Evolutionary conservation across 805 yeast species (phyloP).

Genomic region (Suhomyces kilbournensis): DNA sequence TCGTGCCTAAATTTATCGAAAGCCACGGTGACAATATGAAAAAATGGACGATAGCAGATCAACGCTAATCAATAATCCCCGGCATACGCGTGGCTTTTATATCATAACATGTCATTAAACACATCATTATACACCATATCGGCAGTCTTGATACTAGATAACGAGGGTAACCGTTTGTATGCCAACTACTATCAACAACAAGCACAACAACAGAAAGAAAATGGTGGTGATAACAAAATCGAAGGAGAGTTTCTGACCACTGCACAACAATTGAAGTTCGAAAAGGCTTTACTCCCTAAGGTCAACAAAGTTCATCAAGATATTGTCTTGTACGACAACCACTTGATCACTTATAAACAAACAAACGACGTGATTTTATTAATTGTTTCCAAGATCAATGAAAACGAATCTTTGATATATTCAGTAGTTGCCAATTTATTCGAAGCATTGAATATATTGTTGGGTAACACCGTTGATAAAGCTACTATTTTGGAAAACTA

Average conservation of each 20-base stretch:
- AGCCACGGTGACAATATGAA: slow-evolving; percentile 2
- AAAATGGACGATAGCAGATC: slow-evolving; percentile 5
- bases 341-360: slow-evolving; percentile 83
- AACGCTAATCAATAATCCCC: background rate
- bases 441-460: slow-evolving; percentile 76
- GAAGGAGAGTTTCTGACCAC: slow-evolving; percentile 38
- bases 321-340: slow-evolving; percentile 73
- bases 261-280: slow-evolving; percentile 75
- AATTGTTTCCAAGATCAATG: slow-evolving; percentile 71
- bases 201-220: slow-evolving; percentile 25
- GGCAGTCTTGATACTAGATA: slow-evolving; percentile 78
- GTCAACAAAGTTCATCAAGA: slow-evolving; percentile 81
- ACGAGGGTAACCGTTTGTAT: slow-evolving; percentile 72
- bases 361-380: slow-evolving; percentile 70
- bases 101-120: slow-evolving; percentile 38
- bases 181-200: slow-evolving; percentile 82
- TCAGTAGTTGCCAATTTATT: slow-evolving; percentile 72
- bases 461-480: slow-evolving; percentile 72
- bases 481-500: slow-evolving; percentile 74
- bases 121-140: slow-evolving; percentile 77
- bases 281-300: slow-evolving; percentile 64
- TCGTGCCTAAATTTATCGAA: background rate
- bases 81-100: background rate
- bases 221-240: background rate
- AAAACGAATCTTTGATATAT: slow-evolving; percentile 80